These are phyloP conservation scores for Haematococcus lacustris DNA, from an alignment of 139 green algal species.

Conservation along the genomic window DNA sequence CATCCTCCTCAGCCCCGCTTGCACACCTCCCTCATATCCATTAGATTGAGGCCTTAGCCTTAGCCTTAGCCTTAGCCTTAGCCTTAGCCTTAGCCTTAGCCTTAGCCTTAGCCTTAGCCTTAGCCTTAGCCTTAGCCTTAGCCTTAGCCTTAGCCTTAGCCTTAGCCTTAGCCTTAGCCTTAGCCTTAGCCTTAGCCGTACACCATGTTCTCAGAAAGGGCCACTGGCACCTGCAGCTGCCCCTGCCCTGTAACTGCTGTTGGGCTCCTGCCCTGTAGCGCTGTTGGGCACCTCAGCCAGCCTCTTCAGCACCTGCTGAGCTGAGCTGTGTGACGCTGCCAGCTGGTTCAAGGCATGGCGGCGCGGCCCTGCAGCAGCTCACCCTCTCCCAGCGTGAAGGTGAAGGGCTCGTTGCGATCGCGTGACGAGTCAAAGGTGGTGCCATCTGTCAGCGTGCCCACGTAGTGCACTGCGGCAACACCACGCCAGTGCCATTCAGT, in stretches of 20 bases:
- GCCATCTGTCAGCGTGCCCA: conserved; percentile 86
- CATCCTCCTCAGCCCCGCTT: background rate
- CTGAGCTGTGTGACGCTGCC: background rate
- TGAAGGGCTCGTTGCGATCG: conserved; percentile 82
- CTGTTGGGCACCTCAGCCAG: background rate
- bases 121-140: background rate
- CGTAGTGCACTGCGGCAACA: conserved; percentile 88
- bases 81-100: background rate
- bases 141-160: background rate
- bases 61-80: background rate
- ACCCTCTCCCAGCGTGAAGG: conserved; percentile 75
- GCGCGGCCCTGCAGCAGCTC: background rate
- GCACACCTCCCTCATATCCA: too few relatives aligned
- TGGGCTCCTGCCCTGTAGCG: too few relatives aligned
- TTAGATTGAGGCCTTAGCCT: too few relatives aligned
- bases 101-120: background rate
- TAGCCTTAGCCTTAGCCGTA: background rate
- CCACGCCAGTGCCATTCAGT: too few relatives aligned
- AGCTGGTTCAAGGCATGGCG: background rate
- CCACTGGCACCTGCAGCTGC: too few relatives aligned
- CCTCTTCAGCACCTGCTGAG: background rate
- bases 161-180: background rate
- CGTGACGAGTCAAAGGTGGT: conserved; percentile 87
- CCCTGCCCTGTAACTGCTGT: too few relatives aligned
- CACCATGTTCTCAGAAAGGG: background rate